Base-by-base conservation (phyloP, 2,329 filamentous ascomycete genomes). In the Rachicladosporium sp. region DNA sequence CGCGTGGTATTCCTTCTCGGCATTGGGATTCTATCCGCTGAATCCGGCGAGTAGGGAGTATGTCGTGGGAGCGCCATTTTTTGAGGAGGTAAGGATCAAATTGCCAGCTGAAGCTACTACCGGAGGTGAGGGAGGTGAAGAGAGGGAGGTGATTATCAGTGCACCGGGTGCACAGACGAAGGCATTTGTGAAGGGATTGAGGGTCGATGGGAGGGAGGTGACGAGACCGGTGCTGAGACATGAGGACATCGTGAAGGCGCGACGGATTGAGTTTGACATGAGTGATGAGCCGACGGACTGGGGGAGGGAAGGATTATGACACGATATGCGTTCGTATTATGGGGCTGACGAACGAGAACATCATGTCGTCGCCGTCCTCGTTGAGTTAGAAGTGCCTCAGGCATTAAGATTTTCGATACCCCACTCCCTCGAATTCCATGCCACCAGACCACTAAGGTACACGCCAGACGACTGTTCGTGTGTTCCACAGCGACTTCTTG, bases 1-100 rank as follows among this genome's bases (percentile, higher is more conserved):
- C 43, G 64, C 65, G 0, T 70, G 65, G 65, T 69, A 68, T 38
- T 50, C 69, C 4, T 67, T 69, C 40, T 66, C 64, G 1, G 63
- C 65, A 3, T 46, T 69, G 7, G 66, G 66, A 0, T 68, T 70
- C 47, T 69, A 69, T 43, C 66, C 66, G 0, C 55, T 68, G 31
- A 65, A 69, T 40, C 58, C 66, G 0, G 64, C 65, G 2, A 54
- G 58, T 4, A 63, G 66, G 30, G 61, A 67, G 42, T 70, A 70
- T 46, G 50, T 68, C 4, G 53, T 69, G 10, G 65, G 64, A 0
- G 54, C 63, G 5, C 67, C 67, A 0, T 66, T 69, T 38, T 69
- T 69, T 38, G 66, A 69, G 49, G 59, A 59, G 38, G 57, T 68
- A 3, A 56, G 54, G 4, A 54, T 69, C 19, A 49, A 52, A 3